These are phyloP conservation scores for Peronospora belbahrii DNA, from an alignment of 352 stramenopile species.

Conservation along the genomic window DNA sequence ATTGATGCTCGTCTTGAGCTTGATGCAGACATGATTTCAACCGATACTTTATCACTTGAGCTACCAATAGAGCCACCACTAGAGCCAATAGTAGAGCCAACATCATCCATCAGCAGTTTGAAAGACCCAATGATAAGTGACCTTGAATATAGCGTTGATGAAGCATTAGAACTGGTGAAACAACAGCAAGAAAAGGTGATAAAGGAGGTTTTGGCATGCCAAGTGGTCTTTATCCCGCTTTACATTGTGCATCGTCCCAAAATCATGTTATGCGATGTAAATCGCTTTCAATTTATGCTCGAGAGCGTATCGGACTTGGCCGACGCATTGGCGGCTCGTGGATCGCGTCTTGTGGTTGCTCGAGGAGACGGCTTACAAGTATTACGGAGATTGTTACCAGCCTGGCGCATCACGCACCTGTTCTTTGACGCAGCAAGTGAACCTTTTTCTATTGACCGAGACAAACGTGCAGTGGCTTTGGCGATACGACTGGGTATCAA, in stretches of 20 bases:
- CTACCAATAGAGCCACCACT: too few relatives aligned
- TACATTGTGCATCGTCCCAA: conserved; percentile 85
- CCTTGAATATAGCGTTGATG: conserved; percentile 90
- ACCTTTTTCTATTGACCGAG: conserved; percentile 80
- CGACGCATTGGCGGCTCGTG: conserved; percentile 49
- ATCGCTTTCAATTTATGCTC: conserved; percentile 89
- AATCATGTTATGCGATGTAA: conserved; percentile 75
- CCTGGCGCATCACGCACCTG: conserved; percentile 85
- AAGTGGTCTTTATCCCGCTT: conserved; percentile 65
- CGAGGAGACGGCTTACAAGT: conserved; percentile 70
- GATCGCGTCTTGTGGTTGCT: conserved; percentile 61
- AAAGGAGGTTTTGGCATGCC: background rate
- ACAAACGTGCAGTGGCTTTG: conserved; percentile 48
- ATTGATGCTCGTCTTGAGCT: conserved; percentile 20
- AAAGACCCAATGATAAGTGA: too few relatives aligned
- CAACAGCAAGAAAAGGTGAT: background rate
- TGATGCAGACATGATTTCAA: background rate
- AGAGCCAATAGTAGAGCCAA: too few relatives aligned
- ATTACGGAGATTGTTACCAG: conserved; percentile 64
- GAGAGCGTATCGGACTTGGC: conserved; percentile 86
- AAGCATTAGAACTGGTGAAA: conserved; percentile 43
- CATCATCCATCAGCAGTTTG: too few relatives aligned
- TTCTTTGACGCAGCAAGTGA: conserved; percentile 90
- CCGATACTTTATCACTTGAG: background rate
- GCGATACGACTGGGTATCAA: conserved; percentile 46